Conservation (phyloP, 129 eudicot species). For the Artemisia annua region DNA sequence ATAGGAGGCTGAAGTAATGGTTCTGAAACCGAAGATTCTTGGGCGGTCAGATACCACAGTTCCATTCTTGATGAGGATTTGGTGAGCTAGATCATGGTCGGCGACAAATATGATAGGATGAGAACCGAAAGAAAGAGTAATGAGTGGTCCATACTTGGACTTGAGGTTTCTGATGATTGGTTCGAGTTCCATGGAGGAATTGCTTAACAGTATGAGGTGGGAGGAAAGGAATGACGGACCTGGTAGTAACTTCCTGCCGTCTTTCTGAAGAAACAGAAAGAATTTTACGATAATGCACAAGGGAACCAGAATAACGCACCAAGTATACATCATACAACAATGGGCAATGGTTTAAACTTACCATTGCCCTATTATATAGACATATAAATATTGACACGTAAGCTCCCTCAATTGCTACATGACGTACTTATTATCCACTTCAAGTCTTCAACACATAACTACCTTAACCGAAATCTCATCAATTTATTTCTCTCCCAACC, state of each 20-base stretch:
- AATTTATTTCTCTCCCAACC: no score
- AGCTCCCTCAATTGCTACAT: no score
- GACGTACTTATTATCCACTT: no score
- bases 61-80: conserved; percentile 55
- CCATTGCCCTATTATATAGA: no score
- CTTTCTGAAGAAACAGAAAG: neutral
- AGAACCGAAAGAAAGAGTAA: conserved; percentile 40
- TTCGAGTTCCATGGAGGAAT: conserved; percentile 14
- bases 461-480: no score
- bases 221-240: conserved; percentile 30
- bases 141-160: conserved; percentile 38
- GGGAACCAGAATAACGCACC: neutral
- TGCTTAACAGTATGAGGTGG: conserved; percentile 21
- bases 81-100: conserved; percentile 47
- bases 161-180: conserved; percentile 15
- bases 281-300: neutral
- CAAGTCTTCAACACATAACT: no score
- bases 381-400: no score
- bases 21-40: conserved; percentile 16
- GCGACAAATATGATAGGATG: conserved; percentile 37
- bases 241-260: conserved; percentile 32
- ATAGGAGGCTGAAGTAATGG: conserved; percentile 28
- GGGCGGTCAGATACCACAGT: conserved; percentile 59
- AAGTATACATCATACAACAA: conserved; percentile 6
- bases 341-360: neutral